Evolutionary conservation across 73 alveolate species (phyloP).

Genomic region (Symbiodinium natans): DNA sequence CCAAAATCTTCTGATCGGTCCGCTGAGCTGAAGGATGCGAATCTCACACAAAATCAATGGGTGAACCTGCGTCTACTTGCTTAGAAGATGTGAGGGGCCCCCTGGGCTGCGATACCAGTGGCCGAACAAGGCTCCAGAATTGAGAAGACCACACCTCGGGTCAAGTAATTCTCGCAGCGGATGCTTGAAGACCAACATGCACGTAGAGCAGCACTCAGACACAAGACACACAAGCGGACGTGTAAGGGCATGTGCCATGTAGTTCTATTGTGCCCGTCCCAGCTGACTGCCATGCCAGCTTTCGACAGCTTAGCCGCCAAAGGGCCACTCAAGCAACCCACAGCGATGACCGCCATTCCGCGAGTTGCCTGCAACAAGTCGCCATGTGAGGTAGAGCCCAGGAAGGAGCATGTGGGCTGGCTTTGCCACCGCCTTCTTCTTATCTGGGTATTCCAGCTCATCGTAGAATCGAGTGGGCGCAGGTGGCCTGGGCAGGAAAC

Average conservation of each 20-base stretch:
- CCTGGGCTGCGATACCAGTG: background rate
- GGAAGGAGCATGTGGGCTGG: background rate
- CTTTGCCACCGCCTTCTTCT: slow-evolving; percentile 15
- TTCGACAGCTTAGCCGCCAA: background rate
- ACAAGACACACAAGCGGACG: no score
- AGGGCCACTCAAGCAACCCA: slow-evolving; percentile 1
- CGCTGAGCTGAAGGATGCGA: background rate
- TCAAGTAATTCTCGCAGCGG: no score
- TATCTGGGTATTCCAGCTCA: slow-evolving; percentile 48
- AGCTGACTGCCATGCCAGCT: no score
- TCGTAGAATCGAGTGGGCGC: slow-evolving; percentile 2
- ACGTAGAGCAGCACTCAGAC: no score
- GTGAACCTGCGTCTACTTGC: background rate
- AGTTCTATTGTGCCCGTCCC: no score
- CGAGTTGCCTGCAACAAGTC: background rate
- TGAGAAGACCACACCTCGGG: background rate
- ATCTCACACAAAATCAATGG: background rate
- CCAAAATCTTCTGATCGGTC: background rate
- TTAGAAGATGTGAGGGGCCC: background rate
- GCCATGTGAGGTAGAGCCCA: background rate
- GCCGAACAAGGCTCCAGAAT: background rate
- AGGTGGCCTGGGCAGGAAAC: background rate
- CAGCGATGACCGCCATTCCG: slow-evolving; percentile 11
- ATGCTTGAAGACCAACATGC: no score
- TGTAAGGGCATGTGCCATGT: no score